Evolutionary conservation across 768 basidiomycete species (phyloP).

Genomic region (Tricholomella constricta): DNA sequence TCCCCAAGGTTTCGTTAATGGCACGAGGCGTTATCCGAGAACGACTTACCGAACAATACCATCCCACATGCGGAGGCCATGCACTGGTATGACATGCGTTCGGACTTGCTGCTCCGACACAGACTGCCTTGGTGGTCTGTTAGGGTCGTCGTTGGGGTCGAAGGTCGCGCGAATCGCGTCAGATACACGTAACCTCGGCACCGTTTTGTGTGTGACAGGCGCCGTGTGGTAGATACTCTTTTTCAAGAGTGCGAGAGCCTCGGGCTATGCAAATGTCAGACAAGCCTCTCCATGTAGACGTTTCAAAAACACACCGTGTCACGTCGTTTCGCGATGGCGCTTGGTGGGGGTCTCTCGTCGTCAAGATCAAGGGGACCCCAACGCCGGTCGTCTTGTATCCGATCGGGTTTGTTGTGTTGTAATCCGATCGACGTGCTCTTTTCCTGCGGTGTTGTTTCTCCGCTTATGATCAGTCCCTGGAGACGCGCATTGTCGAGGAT

Average conservation of each 20-base stretch:
- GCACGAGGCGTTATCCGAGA: constrained; percentile 4
- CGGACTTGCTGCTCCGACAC: constrained; percentile 56
- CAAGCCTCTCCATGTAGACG: background rate
- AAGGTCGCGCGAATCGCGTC: constrained; percentile 52
- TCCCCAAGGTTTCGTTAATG: constrained; percentile 1
- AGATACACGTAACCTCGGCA: constrained; percentile 47
- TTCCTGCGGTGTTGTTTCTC: constrained; percentile 5
- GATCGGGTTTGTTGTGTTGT: constrained; percentile 20
- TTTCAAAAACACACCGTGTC: constrained; percentile 53
- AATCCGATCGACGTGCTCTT: background rate
- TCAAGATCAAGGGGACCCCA: constrained; percentile 63
- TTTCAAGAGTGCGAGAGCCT: constrained; percentile 55
- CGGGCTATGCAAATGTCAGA: constrained; percentile 37
- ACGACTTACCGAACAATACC: constrained; percentile 45
- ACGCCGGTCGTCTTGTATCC: constrained; percentile 42
- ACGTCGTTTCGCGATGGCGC: constrained; percentile 66
- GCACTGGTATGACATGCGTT: constrained; percentile 43
- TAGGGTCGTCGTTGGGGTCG: constrained; percentile 50
- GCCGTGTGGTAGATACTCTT: constrained; percentile 59
- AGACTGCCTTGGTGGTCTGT: constrained; percentile 51
- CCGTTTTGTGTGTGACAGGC: constrained; percentile 51
- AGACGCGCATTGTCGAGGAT: constrained; percentile 46
- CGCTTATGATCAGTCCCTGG: constrained; percentile 42
- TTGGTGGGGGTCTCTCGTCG: constrained; percentile 70
- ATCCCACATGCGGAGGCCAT: constrained; percentile 61